Evolutionary conservation across 2,329 filamentous ascomycete genomes (phyloP).

Genomic region (Stachybotrys elegans): DNA sequence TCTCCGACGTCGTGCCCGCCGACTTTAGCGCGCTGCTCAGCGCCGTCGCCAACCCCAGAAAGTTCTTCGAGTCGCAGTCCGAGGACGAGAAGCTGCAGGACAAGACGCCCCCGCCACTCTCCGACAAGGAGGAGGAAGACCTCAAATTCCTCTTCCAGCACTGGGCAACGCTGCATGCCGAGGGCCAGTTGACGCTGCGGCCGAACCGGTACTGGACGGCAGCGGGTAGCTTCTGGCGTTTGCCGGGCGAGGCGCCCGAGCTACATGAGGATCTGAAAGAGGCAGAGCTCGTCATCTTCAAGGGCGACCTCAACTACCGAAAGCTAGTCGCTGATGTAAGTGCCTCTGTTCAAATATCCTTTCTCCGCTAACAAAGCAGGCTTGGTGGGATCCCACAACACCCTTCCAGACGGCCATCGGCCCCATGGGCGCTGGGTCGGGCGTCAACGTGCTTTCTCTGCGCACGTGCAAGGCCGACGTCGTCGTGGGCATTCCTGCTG

Average conservation of each 20-base stretch:
- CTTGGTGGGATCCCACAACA: constrained; percentile 76
- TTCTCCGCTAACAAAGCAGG: constrained; percentile 20
- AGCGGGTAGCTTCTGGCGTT: constrained; percentile 80
- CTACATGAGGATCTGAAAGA: constrained; percentile 74
- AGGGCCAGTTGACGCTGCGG: constrained; percentile 77
- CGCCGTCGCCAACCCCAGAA: constrained; percentile 69
- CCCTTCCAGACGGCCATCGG: constrained; percentile 82
- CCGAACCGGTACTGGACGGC: constrained; percentile 91
- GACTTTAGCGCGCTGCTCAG: constrained; percentile 82
- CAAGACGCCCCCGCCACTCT: constrained; percentile 56
- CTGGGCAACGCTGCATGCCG: constrained; percentile 74
- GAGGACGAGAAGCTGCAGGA: constrained; percentile 58
- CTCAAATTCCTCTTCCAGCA: constrained; percentile 75
- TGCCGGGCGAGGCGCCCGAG: constrained; percentile 63
- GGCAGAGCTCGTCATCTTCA: constrained; percentile 89
- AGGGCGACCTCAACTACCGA: constrained; percentile 94
- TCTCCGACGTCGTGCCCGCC: constrained; percentile 83
- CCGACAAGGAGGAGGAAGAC: constrained; percentile 60
- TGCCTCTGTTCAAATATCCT: background rate
- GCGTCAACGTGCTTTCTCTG: constrained; percentile 78
- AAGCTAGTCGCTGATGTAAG: constrained; percentile 86
- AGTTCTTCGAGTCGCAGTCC: constrained; percentile 72
- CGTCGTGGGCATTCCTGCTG: constrained; percentile 78
- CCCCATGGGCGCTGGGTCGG: constrained; percentile 74
- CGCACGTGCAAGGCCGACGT: constrained; percentile 96